phyloP scores from a whole-genome alignment of 2,329 filamentous ascomycete genomes.

The Neophaeococcomyces mojaviensis region DNA sequence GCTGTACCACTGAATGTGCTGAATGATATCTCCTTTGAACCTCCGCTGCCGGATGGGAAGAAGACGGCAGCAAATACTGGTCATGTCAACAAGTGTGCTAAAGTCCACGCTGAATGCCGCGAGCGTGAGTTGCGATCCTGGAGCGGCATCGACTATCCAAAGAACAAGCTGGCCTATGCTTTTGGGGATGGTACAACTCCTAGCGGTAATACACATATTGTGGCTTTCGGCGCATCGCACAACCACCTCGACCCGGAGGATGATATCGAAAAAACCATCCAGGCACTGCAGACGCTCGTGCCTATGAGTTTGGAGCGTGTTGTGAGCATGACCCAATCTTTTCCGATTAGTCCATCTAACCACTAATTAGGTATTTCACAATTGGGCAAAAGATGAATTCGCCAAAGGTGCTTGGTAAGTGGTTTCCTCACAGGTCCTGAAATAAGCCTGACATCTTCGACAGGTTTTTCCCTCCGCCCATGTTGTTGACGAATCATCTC shows the following conservation, averaged over 20 bases:
- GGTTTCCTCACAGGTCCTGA: neutral
- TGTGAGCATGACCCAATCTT: constrained; percentile 13
- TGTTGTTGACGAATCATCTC: constrained; percentile 33
- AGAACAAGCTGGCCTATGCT: constrained; percentile 37
- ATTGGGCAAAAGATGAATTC: constrained; percentile 43
- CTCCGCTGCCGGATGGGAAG: constrained; percentile 32
- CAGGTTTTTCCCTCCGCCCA: constrained; percentile 33
- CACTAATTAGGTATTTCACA: constrained; percentile 36
- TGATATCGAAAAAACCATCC: constrained; percentile 29
- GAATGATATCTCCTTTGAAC: constrained; percentile 34
- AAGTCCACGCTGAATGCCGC: constrained; percentile 40
- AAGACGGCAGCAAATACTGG: constrained; percentile 31
- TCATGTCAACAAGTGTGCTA: constrained; percentile 41
- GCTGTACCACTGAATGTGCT: constrained; percentile 42
- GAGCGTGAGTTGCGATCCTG: constrained; percentile 37
- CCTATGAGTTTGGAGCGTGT: constrained; percentile 24
- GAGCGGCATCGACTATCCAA: constrained; percentile 38
- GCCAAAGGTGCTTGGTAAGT: constrained; percentile 37
- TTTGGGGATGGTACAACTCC: constrained; percentile 41
- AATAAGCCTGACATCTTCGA: neutral
- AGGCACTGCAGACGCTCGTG: constrained; percentile 30
- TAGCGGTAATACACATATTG: constrained; percentile 42
- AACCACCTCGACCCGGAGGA: constrained; percentile 41
- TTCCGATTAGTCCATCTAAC: neutral
- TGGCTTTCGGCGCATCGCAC: constrained; percentile 37